phyloP scores from a whole-genome alignment of 129 eudicot species.

The Kitagawia praeruptora region DNA sequence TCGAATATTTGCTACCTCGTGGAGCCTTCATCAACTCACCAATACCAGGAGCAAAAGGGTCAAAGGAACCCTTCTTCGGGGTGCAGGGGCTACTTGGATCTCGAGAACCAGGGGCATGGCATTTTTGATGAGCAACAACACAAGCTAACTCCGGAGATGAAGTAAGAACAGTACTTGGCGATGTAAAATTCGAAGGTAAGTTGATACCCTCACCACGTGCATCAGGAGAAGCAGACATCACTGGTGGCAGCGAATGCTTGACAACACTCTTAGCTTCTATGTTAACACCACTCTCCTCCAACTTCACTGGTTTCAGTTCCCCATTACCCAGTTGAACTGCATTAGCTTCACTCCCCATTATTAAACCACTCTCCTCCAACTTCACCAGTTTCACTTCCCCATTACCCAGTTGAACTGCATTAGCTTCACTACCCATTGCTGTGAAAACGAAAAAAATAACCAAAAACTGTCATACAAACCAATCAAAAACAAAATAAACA shows the following conservation, averaged over 20 bases:
- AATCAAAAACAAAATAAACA: background rate
- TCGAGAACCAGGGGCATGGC: background rate
- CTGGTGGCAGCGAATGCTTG: conserved; percentile 7
- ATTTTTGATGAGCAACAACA: conserved; percentile 3
- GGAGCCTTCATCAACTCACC: conserved; percentile 46
- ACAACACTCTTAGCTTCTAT: conserved; percentile 15
- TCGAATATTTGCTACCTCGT: conserved; percentile 19
- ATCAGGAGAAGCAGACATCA: conserved; percentile 28
- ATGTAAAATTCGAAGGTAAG: conserved; percentile 8
- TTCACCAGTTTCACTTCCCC: conserved; percentile 5
- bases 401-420: conserved; percentile 11
- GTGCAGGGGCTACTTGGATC: conserved; percentile 29
- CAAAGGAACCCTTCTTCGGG: conserved; percentile 35
- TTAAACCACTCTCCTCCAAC: conserved; percentile 9
- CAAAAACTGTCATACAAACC: background rate
- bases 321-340: conserved; percentile 12
- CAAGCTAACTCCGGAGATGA: conserved; percentile 6
- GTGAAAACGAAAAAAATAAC: background rate
- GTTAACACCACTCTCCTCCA: conserved; percentile 6
- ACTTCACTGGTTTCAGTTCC: conserved; percentile 4
- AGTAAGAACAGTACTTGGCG: conserved; percentile 23
- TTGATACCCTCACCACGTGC: conserved; percentile 25
- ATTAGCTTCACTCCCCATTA: conserved; percentile 24
- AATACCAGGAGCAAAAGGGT: conserved; percentile 70
- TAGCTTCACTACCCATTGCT: conserved; percentile 27